These are phyloP conservation scores for Xylaria curta DNA, from an alignment of 495 filamentous ascomycete species.

Conservation along the genomic window DNA sequence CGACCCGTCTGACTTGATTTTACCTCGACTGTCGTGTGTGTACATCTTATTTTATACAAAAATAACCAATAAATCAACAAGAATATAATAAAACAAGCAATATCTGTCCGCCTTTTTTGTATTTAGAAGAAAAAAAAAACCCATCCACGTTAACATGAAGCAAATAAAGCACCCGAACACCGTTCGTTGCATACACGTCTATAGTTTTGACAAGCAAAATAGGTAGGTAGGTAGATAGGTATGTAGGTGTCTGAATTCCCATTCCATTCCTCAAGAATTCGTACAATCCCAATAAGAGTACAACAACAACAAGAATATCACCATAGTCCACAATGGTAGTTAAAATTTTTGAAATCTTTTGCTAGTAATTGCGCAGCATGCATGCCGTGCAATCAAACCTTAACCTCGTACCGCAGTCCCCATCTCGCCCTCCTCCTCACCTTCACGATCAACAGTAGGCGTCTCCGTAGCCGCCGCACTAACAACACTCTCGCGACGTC, in stretches of 20 bases:
- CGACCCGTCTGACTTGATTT: not conserved
- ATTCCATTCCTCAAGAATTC: not conserved
- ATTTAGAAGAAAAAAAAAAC: not conserved
- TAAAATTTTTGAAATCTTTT: no score
- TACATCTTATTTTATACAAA: conserved; percentile 13
- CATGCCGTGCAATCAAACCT: not conserved
- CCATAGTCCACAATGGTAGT: not conserved
- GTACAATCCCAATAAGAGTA: not conserved
- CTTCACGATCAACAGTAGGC: conserved; percentile 26
- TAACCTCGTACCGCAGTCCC: conserved; percentile 27
- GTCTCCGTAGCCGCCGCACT: conserved; percentile 39
- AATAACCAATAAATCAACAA: not conserved
- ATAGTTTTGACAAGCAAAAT: not conserved
- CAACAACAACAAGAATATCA: not conserved
- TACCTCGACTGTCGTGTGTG: not conserved
- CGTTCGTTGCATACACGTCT: not conserved
- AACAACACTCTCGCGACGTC: conserved; percentile 41
- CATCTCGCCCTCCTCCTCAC: conserved; percentile 36
- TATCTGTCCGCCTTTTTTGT: not conserved
- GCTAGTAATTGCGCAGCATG: not conserved
- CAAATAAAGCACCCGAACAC: not conserved
- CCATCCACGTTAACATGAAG: conserved; percentile 1
- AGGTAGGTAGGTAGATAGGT: not conserved
- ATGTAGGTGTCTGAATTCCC: not conserved
- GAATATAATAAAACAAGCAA: not conserved